phyloP scores from a whole-genome alignment of 1,284 basidiomycete species.

The Sporisorium sorghi region DNA sequence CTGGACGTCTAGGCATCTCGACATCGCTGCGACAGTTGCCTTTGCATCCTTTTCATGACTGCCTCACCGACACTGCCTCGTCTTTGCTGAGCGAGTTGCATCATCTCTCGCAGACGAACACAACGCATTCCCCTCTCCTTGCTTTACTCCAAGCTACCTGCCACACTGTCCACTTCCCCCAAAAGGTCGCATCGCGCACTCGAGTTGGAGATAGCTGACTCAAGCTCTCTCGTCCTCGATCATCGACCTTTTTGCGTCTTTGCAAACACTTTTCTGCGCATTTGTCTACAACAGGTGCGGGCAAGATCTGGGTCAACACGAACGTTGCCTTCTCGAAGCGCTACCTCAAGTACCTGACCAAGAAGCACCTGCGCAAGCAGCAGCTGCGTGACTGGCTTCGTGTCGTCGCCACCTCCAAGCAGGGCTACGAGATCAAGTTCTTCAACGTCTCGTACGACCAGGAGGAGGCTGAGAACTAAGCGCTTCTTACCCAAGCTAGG shows the following conservation, averaged over 20 bases:
- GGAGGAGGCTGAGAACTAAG: slow-evolving; percentile 58
- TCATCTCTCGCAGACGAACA: background rate
- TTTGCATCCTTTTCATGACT: background rate
- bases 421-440: slow-evolving; percentile 70
- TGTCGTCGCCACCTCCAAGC: slow-evolving; percentile 70
- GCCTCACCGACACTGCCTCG: background rate
- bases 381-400: slow-evolving; percentile 70
- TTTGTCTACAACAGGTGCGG: slow-evolving; percentile 59
- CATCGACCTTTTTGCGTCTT: slow-evolving; percentile 30
- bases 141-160: background rate
- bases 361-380: slow-evolving; percentile 70
- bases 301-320: slow-evolving; percentile 71
- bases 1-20: background rate
- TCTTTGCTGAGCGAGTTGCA: background rate
- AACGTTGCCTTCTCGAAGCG: slow-evolving; percentile 71
- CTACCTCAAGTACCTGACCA: slow-evolving; percentile 72
- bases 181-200: slow-evolving; percentile 40
- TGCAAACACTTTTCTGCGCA: slow-evolving; percentile 20
- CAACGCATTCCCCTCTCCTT: background rate
- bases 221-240: slow-evolving; percentile 56
- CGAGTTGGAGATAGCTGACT: slow-evolving; percentile 55
- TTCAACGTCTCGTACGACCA: slow-evolving; percentile 70
- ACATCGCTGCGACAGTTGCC: background rate
- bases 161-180: background rate
- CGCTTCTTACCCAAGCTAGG: slow-evolving; percentile 3